These are phyloP conservation scores for Draba incana DNA, from an alignment of 345 rosid species.

Conservation along the genomic window DNA sequence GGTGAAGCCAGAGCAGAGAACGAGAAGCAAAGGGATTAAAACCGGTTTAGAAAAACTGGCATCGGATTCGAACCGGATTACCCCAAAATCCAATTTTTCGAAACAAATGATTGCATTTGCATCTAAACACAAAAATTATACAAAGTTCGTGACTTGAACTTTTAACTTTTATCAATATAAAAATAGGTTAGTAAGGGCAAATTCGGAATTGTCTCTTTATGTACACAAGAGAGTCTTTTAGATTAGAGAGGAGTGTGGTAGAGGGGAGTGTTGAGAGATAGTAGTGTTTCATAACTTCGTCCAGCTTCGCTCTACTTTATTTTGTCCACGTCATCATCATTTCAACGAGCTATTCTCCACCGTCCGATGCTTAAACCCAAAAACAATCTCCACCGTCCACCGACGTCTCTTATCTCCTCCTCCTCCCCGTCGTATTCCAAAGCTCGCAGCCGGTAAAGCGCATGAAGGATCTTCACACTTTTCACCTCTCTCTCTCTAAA, in stretches of 20 bases:
- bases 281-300: no score
- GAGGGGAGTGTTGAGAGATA: no score
- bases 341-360: conserved; percentile 18
- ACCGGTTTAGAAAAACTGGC: no score
- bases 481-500: no score
- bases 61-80: no score
- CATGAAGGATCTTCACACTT: no score
- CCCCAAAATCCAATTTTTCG: background rate
- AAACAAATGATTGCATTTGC: conserved; percentile 2
- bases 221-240: no score
- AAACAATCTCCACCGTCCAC: conserved; percentile 28
- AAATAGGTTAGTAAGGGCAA: no score
- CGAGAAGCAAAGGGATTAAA: background rate
- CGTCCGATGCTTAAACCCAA: conserved; percentile 42
- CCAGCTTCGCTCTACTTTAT: conserved; percentile 17
- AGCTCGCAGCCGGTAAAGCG: conserved; percentile 41
- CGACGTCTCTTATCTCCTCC: conserved; percentile 38
- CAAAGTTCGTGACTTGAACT: conserved; percentile 6
- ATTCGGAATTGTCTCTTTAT: no score
- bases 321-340: conserved; percentile 29
- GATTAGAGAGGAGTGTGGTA: no score
- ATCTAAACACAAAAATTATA: background rate
- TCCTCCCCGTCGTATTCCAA: conserved; percentile 40
- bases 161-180: no score
- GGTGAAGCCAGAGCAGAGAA: background rate